phyloP scores from a whole-genome alignment of 805 yeast genomes.

The Nakazawaea ernobii region DNA sequence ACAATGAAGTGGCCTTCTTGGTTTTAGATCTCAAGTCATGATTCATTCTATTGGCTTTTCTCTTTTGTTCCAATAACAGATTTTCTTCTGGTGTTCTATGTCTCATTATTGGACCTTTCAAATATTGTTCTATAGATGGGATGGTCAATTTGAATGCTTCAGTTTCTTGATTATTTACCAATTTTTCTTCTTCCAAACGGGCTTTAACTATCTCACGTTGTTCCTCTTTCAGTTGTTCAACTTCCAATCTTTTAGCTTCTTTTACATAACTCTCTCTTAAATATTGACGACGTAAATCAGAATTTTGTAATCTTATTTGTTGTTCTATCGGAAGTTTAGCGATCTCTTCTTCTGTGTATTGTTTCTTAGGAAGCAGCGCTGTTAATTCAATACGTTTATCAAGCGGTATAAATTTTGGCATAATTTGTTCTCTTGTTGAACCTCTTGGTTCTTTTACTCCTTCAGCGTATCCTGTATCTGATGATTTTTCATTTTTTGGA shows the following conservation, averaged over 20 bases:
- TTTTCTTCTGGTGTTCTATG: constrained; percentile 68
- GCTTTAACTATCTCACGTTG: not conserved
- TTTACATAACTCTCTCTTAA: constrained; percentile 50
- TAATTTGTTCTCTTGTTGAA: constrained; percentile 49
- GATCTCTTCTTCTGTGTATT: constrained; percentile 27
- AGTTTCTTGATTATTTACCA: constrained; percentile 35
- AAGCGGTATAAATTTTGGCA: constrained; percentile 51
- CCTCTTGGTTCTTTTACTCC: constrained; percentile 64
- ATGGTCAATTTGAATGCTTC: constrained; percentile 61
- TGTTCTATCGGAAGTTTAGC: constrained; percentile 28
- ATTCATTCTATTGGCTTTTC: constrained; percentile 60
- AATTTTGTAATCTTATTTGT: constrained; percentile 43
- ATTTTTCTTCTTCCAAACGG: constrained; percentile 11
- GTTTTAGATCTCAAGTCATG: constrained; percentile 47
- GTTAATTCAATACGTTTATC: constrained; percentile 51
- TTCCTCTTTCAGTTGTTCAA: constrained; percentile 16
- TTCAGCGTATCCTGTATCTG: constrained; percentile 64
- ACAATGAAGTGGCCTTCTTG: constrained; percentile 46
- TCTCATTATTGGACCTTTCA: constrained; percentile 67
- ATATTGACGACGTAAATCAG: constrained; percentile 69
- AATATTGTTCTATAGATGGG: constrained; percentile 69
- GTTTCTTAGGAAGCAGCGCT: constrained; percentile 38
- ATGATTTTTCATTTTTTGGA: constrained; percentile 39
- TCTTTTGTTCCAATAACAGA: constrained; percentile 48
- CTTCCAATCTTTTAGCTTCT: constrained; percentile 31